These are phyloP conservation scores for Pleurostoma richardsiae DNA, from an alignment of 2,329 filamentous ascomycete genomes.

Conservation along the genomic window DNA sequence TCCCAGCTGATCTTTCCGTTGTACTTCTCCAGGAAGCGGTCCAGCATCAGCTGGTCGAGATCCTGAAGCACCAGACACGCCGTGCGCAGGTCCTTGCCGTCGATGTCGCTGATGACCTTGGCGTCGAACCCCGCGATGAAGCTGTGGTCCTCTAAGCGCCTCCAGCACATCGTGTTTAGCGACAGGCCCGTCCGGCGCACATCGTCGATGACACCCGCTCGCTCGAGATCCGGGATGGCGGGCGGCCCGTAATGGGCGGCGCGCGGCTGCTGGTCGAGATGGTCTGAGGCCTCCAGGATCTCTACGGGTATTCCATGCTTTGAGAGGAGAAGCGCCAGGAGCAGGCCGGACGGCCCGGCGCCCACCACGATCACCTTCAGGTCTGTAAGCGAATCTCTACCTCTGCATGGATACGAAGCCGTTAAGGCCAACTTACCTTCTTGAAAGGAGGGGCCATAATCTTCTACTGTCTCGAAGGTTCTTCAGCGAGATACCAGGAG, in stretches of 20 bases:
- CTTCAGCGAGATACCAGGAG: too few relatives aligned
- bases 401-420: not conserved
- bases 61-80: conserved; percentile 35
- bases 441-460: conserved; percentile 11
- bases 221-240: conserved; percentile 50
- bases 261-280: conserved; percentile 54
- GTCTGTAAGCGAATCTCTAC: not conserved
- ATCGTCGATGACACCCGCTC: conserved; percentile 52
- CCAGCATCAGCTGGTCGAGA: conserved; percentile 35
- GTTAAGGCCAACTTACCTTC: conserved; percentile 5
- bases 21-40: conserved; percentile 28
- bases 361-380: conserved; percentile 39
- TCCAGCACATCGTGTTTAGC: conserved; percentile 33
- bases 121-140: conserved; percentile 30
- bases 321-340: conserved; percentile 46
- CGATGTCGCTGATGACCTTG: conserved; percentile 24
- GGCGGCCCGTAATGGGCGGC: conserved; percentile 58
- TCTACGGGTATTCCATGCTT: conserved; percentile 46
- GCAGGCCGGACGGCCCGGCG: conserved; percentile 43
- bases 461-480: too few relatives aligned
- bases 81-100: conserved; percentile 32
- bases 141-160: conserved; percentile 25
- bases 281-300: conserved; percentile 48
- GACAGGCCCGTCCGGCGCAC: conserved; percentile 30
- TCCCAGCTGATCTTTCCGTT: conserved; percentile 35